Percentiles rank a stretch among this genome's conserved stretches.
phyloP scores from a whole-genome alignment of 2,329 filamentous ascomycete species.

The Albifimbria verrucaria region DNA sequence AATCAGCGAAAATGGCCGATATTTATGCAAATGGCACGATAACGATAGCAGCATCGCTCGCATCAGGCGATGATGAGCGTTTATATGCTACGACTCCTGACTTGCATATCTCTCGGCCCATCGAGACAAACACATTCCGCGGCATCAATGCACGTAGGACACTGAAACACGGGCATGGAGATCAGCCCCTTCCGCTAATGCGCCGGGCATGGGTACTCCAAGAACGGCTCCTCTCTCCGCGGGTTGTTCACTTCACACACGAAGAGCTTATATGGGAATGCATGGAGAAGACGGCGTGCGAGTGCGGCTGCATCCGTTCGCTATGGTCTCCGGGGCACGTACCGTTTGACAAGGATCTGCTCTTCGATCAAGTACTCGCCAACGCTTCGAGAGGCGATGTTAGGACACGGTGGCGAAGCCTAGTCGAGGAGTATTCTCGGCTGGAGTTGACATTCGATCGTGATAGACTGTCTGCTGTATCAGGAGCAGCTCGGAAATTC shows the following conservation, averaged over 20 bases:
- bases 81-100: neutral
- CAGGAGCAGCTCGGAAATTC: neutral
- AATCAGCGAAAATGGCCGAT: conserved; percentile 1
- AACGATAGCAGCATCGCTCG: neutral
- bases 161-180: neutral
- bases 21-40: neutral
- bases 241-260: conserved; percentile 11
- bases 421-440: conserved; percentile 2
- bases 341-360: neutral
- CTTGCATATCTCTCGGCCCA: neutral
- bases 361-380: neutral
- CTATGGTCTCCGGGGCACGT: conserved; percentile 1
- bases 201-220: conserved; percentile 18
- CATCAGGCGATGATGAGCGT: neutral
- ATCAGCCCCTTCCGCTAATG: conserved; percentile 7
- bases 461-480: conserved; percentile 1
- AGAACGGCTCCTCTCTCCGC: conserved; percentile 15
- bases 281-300: conserved; percentile 2
- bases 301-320: conserved; percentile 1
- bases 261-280: conserved; percentile 17
- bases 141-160: neutral
- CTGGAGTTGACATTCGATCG: neutral
- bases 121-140: neutral
- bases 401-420: neutral
- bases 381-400: neutral